phyloP scores from a whole-genome alignment of 257 asterid genomes.

The Petunia secreta region DNA sequence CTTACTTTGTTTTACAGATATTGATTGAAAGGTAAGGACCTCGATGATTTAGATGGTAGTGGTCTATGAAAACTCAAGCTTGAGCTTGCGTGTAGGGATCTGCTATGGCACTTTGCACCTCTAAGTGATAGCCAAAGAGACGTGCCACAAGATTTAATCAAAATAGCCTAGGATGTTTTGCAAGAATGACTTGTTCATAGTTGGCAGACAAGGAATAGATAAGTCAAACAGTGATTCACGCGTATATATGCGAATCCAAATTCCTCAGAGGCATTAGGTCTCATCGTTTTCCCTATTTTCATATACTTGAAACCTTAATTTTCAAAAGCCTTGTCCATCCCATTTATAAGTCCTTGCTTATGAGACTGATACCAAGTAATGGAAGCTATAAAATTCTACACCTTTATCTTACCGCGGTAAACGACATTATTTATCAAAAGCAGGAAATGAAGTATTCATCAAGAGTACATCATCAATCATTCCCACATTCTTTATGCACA shows the following conservation, averaged over 20 bases:
- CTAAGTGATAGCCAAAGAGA: neutral
- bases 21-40: neutral
- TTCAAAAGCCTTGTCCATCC: no score
- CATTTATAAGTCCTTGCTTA: no score
- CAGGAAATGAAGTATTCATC: neutral
- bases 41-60: neutral
- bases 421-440: neutral
- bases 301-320: no score
- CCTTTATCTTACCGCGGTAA: neutral
- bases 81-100: no score
- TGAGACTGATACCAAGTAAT: no score
- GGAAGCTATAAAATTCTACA: neutral
- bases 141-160: constrained; percentile 6
- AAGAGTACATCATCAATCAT: neutral
- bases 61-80: neutral
- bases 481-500: neutral
- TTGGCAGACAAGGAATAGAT: neutral
- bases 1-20: neutral
- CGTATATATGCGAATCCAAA: no score
- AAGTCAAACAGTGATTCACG: no score
- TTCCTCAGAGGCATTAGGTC: no score
- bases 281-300: no score
- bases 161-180: constrained; percentile 7
- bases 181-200: constrained; percentile 9
- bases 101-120: neutral